Evolutionary conservation across 306 rosid species (phyloP).

Genomic region (Gastrolobium bilobum): DNA sequence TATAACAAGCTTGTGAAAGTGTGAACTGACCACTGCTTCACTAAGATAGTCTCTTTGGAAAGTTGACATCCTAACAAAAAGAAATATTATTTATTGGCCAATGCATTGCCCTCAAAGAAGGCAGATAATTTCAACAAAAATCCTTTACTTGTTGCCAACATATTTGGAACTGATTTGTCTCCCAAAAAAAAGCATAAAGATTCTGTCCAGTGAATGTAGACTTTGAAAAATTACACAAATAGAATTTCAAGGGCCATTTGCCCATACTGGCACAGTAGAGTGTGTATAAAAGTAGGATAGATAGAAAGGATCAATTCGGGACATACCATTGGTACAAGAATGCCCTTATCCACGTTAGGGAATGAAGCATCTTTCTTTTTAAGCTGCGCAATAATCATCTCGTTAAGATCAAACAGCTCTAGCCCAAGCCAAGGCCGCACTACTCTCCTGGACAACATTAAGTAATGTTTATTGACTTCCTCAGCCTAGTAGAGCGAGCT

Average conservation of each 20-base stretch:
- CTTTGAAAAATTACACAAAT: conserved; percentile 5
- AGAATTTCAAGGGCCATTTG: background rate
- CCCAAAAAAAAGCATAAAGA: conserved; percentile 9
- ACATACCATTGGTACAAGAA: conserved; percentile 85
- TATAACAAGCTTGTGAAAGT: background rate
- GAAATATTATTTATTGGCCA: conserved; percentile 6
- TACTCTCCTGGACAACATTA: conserved; percentile 89
- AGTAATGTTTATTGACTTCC: no score
- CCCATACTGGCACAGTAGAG: no score
- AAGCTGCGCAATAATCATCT: conserved; percentile 77
- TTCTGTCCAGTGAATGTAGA: conserved; percentile 22
- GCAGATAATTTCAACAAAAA: conserved; percentile 8
- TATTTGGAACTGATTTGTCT: conserved; percentile 3
- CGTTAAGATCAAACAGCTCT: conserved; percentile 88
- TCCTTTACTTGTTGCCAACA: conserved; percentile 13
- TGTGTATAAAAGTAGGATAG: background rate
- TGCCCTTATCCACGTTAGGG: conserved; percentile 78
- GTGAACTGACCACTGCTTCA: conserved; percentile 29
- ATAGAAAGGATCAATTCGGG: conserved; percentile 16
- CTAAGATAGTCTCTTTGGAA: background rate
- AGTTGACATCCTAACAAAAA: conserved; percentile 4
- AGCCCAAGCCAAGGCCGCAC: conserved; percentile 96
- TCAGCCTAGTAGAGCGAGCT: no score
- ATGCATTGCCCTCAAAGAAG: background rate
- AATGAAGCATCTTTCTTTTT: conserved; percentile 72